Evolutionary conservation across 1,139 yeast genomes (phyloP).

Genomic region (Kluyveromyces sp.): DNA sequence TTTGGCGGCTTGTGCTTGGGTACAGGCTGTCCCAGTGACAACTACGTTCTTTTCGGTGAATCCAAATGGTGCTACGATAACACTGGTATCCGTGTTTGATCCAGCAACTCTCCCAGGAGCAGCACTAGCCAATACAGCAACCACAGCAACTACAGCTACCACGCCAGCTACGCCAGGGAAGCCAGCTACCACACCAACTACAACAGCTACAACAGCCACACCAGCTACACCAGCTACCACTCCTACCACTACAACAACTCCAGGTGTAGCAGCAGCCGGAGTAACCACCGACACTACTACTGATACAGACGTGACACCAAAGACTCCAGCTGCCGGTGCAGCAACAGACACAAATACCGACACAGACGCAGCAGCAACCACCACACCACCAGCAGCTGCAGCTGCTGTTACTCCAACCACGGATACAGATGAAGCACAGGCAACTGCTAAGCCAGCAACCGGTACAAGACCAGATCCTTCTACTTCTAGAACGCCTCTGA

Average conservation of each 20-base stretch:
- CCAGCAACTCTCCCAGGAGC: constrained; percentile 2
- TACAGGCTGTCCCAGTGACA: constrained; percentile 17
- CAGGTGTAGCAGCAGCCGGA: constrained; percentile 7
- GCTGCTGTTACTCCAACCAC: constrained; percentile 10
- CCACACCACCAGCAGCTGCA: constrained; percentile 10
- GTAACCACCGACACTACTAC: constrained; percentile 11
- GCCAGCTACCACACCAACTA: constrained; percentile 9
- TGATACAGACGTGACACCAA: constrained; percentile 11
- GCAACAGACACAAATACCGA: constrained; percentile 10
- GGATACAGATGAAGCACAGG: constrained; percentile 6
- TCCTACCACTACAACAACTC: constrained; percentile 9
- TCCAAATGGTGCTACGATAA: constrained; percentile 17
- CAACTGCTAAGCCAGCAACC: constrained; percentile 7
- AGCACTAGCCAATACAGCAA: constrained; percentile 5
- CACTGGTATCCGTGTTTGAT: constrained; percentile 13
- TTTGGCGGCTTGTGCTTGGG: constrained; percentile 5
- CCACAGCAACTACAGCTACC: constrained; percentile 10
- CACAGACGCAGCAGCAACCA: constrained; percentile 2
- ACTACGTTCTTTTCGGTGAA: constrained; percentile 23
- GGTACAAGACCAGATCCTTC: constrained; percentile 7
- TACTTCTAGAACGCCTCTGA: constrained; percentile 9
- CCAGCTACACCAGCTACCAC: constrained; percentile 11
- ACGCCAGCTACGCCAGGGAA: no score
- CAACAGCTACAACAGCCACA: constrained; percentile 7
- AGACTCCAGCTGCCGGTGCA: constrained; percentile 6